Conservation (phyloP, 768 basidiomycete genomes). For the Rhizopogon vulgaris region DNA sequence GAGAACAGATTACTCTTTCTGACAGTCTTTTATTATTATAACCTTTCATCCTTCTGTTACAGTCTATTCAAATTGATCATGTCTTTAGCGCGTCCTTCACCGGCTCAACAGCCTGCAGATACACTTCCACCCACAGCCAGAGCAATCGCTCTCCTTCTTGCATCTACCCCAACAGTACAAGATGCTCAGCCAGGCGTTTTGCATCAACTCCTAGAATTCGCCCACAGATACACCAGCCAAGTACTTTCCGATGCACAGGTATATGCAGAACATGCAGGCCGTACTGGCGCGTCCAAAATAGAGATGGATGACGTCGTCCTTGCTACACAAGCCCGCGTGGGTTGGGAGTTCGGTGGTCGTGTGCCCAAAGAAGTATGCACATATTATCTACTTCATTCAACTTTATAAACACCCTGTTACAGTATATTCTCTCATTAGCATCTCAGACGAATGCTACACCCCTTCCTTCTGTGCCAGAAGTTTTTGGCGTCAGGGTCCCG, state of each 20-base stretch:
- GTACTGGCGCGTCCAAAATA: conserved; percentile 54
- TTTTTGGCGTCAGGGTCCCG: conserved; percentile 83
- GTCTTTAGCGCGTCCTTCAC: conserved; percentile 31
- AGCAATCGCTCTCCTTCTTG: conserved; percentile 76
- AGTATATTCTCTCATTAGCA: conserved; percentile 78
- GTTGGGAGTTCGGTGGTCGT: conserved; percentile 88
- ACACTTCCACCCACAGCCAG: conserved; percentile 81
- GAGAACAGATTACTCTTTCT: not conserved
- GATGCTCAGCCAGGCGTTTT: conserved; percentile 84
- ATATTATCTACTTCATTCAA: not conserved
- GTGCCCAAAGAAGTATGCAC: conserved; percentile 77
- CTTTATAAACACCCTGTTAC: conserved; percentile 1
- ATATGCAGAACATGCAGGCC: conserved; percentile 82
- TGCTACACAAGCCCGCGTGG: conserved; percentile 83
- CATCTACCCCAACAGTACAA: conserved; percentile 77
- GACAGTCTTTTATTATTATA: not conserved
- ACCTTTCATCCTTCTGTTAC: not conserved
- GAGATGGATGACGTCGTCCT: conserved; percentile 79
- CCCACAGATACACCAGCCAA: conserved; percentile 78
- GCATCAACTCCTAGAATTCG: conserved; percentile 83
- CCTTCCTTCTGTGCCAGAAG: conserved; percentile 80
- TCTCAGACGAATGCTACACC: conserved; percentile 78
- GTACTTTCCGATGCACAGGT: conserved; percentile 81
- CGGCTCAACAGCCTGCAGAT: conserved; percentile 35
- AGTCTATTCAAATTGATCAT: conserved; percentile 15